Base-by-base conservation (phyloP, 1,139 yeast genomes). In the Yamadazyma atlantica region DNA sequence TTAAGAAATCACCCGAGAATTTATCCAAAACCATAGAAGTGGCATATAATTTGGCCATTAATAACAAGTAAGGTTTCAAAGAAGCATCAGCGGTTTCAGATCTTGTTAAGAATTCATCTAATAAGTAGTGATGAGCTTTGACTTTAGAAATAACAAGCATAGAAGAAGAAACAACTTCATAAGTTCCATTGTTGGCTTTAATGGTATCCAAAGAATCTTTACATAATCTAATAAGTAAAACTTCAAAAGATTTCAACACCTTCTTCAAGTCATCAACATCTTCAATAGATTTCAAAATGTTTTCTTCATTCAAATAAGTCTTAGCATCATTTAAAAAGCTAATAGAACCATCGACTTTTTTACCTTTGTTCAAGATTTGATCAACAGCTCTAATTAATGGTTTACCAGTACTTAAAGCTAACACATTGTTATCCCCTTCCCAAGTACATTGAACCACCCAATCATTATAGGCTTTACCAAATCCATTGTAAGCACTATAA, bases 401-500 rank as follows among this genome's bases (percentile, higher is more conserved):
- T 64, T 85, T 78, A 48, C 96, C 97, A 45, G 89, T 80, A 44
- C 89, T 82, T 62, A 87, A 78, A 8, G 89, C 87, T 51, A 89
- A 72, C 36, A 89, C 83, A 55, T 83, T 88, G 69, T 89, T 89
- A 62, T 89, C 97, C 63, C 97, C 97, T 69, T 89, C 97, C 97
- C 97, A 89, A 18, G 96, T 89, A 65, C 95, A 87, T 67, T 89
- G 96, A 34, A 89, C 97, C 24, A 86, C 95, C 89, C 96, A 90
- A 61, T 89, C 97, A 45, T 79, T 77, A 63, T 78, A 86, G 23
- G 90, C 92, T 58, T 85, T 87, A 39, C 95, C 96, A 57, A 89
- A 86, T 3, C 92, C 96, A 49, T 86, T 80, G 67, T 89, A 89
- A 14, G 90, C 79, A 18, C 95, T 86, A 64, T 89, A 89, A 32